Conservation (phyloP, 495 filamentous ascomycete species). For the Penicillium longicatenatum region DNA sequence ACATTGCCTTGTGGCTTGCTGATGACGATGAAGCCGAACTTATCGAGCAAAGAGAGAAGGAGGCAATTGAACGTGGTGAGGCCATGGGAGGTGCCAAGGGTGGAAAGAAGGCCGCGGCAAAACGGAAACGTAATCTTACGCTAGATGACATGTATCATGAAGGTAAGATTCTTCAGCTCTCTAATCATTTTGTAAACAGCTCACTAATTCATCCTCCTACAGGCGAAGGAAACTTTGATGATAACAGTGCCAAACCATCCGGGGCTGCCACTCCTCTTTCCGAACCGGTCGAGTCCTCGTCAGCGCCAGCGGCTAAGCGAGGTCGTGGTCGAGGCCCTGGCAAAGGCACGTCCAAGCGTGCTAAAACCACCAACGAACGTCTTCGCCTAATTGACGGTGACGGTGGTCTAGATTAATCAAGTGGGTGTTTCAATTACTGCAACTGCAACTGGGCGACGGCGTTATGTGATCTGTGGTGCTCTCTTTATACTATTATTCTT, state of each 20-base stretch:
- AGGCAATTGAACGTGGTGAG: constrained; percentile 64
- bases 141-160: constrained; percentile 99
- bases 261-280: constrained; percentile 81
- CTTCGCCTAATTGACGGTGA: constrained; percentile 85
- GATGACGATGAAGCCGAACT: constrained; percentile 92
- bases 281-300: constrained; percentile 47
- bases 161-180: constrained; percentile 53
- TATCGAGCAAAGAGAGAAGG: constrained; percentile 86
- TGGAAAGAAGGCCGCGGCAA: constrained; percentile 57
- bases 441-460: constrained; percentile 31
- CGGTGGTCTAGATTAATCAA: constrained; percentile 41
- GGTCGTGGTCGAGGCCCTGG: constrained; percentile 47
- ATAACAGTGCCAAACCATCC: constrained; percentile 74
- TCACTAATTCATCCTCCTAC: constrained; percentile 26
- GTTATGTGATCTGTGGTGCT: constrained; percentile 24
- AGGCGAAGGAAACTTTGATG: constrained; percentile 96
- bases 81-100: constrained; percentile 53
- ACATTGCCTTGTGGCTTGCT: constrained; percentile 95
- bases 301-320: constrained; percentile 56
- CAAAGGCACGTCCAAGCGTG: constrained; percentile 72
- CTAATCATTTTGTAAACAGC: constrained; percentile 3
- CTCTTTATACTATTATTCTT: constrained; percentile 5
- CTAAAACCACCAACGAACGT: constrained; percentile 87
- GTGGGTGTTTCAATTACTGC: constrained; percentile 23
- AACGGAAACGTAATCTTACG: constrained; percentile 75